phyloP scores from a whole-genome alignment of 2,329 filamentous ascomycete species.

The Daldinia sp. region DNA sequence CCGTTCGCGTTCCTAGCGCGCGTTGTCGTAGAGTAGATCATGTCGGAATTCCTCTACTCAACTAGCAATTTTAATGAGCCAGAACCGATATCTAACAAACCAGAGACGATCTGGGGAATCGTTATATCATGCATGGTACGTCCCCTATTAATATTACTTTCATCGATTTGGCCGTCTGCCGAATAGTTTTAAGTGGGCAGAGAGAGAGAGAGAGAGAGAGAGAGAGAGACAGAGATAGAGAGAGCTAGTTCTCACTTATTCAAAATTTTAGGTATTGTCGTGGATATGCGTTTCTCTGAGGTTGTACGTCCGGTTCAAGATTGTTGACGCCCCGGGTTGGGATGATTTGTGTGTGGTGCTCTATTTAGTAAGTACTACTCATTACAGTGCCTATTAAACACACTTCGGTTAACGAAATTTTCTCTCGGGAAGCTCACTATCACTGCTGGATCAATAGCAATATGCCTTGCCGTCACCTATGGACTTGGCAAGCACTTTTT shows the following conservation, averaged over 20 bases:
- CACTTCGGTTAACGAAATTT: slow-evolving; percentile 17
- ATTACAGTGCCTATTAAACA: neutral
- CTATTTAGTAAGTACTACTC: slow-evolving; percentile 43
- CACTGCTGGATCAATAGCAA: slow-evolving; percentile 43
- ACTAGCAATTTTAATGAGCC: slow-evolving; percentile 48
- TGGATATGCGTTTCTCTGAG: slow-evolving; percentile 50
- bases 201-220: too few species aligned
- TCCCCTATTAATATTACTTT: neutral
- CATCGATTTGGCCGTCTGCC: neutral
- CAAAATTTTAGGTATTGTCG: slow-evolving; percentile 44
- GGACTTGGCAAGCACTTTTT: slow-evolving; percentile 48
- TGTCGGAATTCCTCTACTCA: slow-evolving; percentile 45
- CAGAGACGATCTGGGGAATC: slow-evolving; percentile 48
- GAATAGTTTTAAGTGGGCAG: neutral
- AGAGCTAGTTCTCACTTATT: neutral
- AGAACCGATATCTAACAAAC: slow-evolving; percentile 48
- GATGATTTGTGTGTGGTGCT: slow-evolving; percentile 48
- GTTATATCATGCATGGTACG: slow-evolving; percentile 50
- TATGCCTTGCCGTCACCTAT: slow-evolving; percentile 38
- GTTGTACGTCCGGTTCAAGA: slow-evolving; percentile 46
- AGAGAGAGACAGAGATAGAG: too few species aligned
- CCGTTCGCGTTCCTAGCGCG: neutral
- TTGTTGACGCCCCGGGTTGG: slow-evolving; percentile 46
- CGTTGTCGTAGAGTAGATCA: slow-evolving; percentile 30
- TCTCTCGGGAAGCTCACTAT: slow-evolving; percentile 37